Base-by-base conservation (phyloP, 2,329 filamentous ascomycete genomes). In the Raffaelea ambrosiae region DNA sequence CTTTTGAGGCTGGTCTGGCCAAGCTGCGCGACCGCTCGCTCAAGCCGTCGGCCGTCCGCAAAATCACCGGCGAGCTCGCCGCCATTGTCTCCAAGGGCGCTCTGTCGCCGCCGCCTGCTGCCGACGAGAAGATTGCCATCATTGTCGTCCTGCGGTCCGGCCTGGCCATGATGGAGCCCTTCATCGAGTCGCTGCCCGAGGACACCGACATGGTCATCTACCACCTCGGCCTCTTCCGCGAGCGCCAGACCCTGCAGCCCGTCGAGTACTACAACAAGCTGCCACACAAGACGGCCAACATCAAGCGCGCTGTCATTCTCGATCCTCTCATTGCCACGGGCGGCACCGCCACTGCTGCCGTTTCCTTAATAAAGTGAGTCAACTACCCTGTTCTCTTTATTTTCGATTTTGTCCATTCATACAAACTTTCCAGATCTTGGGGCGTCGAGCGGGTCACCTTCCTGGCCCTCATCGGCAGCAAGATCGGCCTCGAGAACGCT, bases 221-320 rank as follows among this genome's bases (percentile, higher is more conserved):
- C 70, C 91, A 97, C 65, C 83, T 97, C 9, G 91, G 91, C 56
- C 84, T 96, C 61, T 97, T 90, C 74, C 88, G 90, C 61, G 89
- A 96, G 63, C 87, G 85, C 52, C 79, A 81, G 48, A 90, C 87
- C 43, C 82, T 95, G 49, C 81, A 88, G 59, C 88, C 90, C 5
- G 89, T 96, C 48, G 90, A 95, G 68, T 95, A 96, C 76, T 96
- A 95, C 77, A 95, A 95, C 74, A 95, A 95, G 66, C 82, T 95
- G 18, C 88, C 89, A 29, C 83, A 86, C 66, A 84, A 87, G 67
- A 62, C 71, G 44, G 54, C 62, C 36, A 61, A 66, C 35, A 62
- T 68, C 4, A 64, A 71, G 1, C 64, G 47, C 43, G 89, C 89
- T 50, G 85, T 96, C 61, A 72, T 96, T 47, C 77, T 95, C 44